Percentiles rank a stretch among this genome's conserved stretches.
These are phyloP conservation scores for Globisporangium splendens DNA, from an alignment of 352 stramenopile species.

Conservation along the genomic window DNA sequence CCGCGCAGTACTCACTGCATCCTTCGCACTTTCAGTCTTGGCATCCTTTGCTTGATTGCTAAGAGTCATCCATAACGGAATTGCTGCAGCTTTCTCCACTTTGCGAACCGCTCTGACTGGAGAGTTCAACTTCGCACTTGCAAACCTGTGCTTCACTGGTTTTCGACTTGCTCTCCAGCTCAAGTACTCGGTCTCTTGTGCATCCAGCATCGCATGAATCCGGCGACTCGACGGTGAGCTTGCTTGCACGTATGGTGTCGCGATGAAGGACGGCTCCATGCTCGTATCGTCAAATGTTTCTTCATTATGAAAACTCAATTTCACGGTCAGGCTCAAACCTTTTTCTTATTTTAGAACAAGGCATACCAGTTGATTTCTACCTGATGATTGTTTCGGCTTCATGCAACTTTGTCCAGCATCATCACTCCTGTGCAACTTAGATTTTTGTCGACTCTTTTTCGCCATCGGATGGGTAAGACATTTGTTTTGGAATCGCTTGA, in stretches of 20 bases:
- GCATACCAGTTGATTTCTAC: neutral
- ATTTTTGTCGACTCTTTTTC: constrained; percentile 3
- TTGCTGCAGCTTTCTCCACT: constrained; percentile 1
- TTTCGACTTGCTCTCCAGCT: constrained; percentile 36
- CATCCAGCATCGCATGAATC: constrained; percentile 55
- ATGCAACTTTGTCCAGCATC: neutral
- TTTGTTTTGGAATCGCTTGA: constrained; percentile 10
- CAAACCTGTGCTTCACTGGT: constrained; percentile 37
- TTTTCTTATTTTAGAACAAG: constrained; percentile 9
- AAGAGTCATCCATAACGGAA: constrained; percentile 20
- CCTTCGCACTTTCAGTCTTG: neutral
- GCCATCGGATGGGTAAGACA: constrained; percentile 8
- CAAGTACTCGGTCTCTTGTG: constrained; percentile 44
- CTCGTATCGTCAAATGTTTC: constrained; percentile 3
- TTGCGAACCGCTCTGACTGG: constrained; percentile 17
- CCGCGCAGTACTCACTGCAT: neutral
- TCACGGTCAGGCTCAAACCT: constrained; percentile 1
- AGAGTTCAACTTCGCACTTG: constrained; percentile 49
- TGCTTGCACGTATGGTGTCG: constrained; percentile 45
- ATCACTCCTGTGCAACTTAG: neutral
- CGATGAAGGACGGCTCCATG: constrained; percentile 59
- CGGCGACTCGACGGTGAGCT: constrained; percentile 27
- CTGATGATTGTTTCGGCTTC: constrained; percentile 3
- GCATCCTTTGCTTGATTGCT: constrained; percentile 8
- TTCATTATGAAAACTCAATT: constrained; percentile 14